Evolutionary conservation across 495 filamentous ascomycete species (phyloP), one percentile per base, ranked within the genome.

Genomic region (Xylaria acuta): DNA sequence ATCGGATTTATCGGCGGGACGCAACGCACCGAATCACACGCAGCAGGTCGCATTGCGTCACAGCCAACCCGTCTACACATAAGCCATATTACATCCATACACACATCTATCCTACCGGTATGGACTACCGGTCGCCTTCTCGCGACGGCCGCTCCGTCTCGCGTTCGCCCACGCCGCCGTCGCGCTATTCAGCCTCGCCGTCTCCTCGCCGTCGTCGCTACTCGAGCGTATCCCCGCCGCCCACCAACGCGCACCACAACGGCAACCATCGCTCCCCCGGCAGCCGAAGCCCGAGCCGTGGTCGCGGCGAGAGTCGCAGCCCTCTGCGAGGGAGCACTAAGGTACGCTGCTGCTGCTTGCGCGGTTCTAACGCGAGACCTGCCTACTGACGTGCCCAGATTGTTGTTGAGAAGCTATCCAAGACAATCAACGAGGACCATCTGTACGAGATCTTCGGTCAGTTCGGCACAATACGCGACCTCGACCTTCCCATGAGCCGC

Each of bases 381-480:
- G 20, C 22, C 53, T 67, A 41, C 75, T 79, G 67, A 79, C 70
- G 1, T 30, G 25, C 69, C 5, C 75, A 98, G 94, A 94, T 99
- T 72, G 94, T 98, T 20, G 91, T 98, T 41, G 97, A 99, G 83
- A 97, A 96, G 78, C 87, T 99, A 75, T 97, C 95, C 5, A 97
- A 97, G 78, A 99, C 98, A 79, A 90, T 99, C 74, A 95, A 92
- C 64, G 94, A 94, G 74, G 87, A 86, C 34, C 95, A 98, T 78
- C 85, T 99, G 9, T 87, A 88, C 49, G 96, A 99, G 75, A 97
- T 99, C 64, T 99, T 99, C 79, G 92, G 92, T 22, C 85, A 87
- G 49, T 99, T 95, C 82, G 96, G 96, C 40, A 85, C 89, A 9
- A 97, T 99, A 72, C 86, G 91, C 71, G 91, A 93, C 70, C 78